Percentiles rank a stretch among this genome's conserved stretches.
These are phyloP conservation scores for Filobasidium wieringae DNA, from an alignment of 768 basidiomycete genomes.

Conservation along the genomic window DNA sequence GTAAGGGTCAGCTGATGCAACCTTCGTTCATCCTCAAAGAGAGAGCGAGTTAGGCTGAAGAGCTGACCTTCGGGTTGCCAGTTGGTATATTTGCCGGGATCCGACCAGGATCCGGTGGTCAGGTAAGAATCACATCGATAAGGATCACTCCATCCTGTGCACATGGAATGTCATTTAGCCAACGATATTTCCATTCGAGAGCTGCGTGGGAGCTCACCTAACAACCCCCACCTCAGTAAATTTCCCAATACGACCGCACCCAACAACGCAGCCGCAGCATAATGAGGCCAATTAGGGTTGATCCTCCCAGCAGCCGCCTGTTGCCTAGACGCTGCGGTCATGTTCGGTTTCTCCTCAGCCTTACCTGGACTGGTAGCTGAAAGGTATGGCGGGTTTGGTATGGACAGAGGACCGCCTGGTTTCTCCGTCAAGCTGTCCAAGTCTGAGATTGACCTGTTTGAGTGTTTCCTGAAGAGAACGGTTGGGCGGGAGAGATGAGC, in stretches of 20 bases:
- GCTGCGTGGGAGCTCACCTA: conserved; percentile 26
- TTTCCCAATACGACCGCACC: conserved; percentile 34
- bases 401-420: too few species aligned
- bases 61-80: conserved; percentile 80
- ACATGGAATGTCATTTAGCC: neutral
- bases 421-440: too few species aligned
- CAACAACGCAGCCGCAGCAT: conserved; percentile 33
- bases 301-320: conserved; percentile 15
- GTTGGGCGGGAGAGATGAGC: too few species aligned
- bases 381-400: too few species aligned
- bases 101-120: conserved; percentile 66
- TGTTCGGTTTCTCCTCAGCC: too few species aligned
- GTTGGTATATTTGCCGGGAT: conserved; percentile 47
- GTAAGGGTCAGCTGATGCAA: conserved; percentile 7
- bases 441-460: too few species aligned
- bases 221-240: conserved; percentile 33
- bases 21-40: conserved; percentile 1
- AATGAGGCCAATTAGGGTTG: conserved; percentile 39
- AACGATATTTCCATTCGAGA: neutral
- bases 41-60: neutral
- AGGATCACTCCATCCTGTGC: conserved; percentile 58
- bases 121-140: conserved; percentile 61
- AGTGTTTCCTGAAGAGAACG: too few species aligned
- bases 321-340: conserved; percentile 7
- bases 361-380: too few species aligned